These are phyloP conservation scores for Fusarium chaquense DNA, from an alignment of 2,329 filamentous ascomycete genomes.

Conservation along the genomic window DNA sequence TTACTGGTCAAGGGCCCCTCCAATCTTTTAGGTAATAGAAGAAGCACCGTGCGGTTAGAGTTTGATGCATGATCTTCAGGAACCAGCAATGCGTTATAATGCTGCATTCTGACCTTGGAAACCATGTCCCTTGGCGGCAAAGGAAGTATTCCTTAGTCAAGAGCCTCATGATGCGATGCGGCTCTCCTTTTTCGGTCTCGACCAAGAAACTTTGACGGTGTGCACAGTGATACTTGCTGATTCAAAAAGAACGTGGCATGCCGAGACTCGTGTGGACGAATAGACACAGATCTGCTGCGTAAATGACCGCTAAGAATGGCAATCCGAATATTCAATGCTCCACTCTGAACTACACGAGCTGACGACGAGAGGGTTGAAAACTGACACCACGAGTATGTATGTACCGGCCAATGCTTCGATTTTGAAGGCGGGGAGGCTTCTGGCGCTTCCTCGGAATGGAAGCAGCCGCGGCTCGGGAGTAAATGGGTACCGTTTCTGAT, in stretches of 20 bases:
- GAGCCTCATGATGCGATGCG: slow-evolving; percentile 39
- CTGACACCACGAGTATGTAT: slow-evolving; percentile 7
- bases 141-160: slow-evolving; percentile 19
- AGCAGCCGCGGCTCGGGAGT: slow-evolving; percentile 26
- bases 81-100: slow-evolving; percentile 40
- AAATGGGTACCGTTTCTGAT: slow-evolving; percentile 17
- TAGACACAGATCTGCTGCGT: slow-evolving; percentile 23
- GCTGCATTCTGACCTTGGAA: slow-evolving; percentile 16
- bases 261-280: slow-evolving; percentile 16
- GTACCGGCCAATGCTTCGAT: slow-evolving; percentile 19
- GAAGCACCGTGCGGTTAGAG: slow-evolving; percentile 28
- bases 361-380: slow-evolving; percentile 15
- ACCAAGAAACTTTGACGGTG: slow-evolving; percentile 24
- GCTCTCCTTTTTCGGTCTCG: slow-evolving; percentile 35
- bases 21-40: slow-evolving; percentile 36
- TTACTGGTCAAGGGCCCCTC: slow-evolving; percentile 5
- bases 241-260: slow-evolving; percentile 16
- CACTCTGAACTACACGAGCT: slow-evolving; percentile 34
- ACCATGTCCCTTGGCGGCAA: slow-evolving; percentile 14
- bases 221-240: slow-evolving; percentile 16
- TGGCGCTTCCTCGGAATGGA: slow-evolving; percentile 31
- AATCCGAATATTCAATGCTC: slow-evolving; percentile 22
- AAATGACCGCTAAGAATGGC: slow-evolving; percentile 30
- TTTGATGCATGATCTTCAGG: slow-evolving; percentile 41
- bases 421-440: slow-evolving; percentile 24